Percentiles rank a stretch among this genome's conserved stretches.
Conservation (phyloP, 768 basidiomycete species). For the Kwoniella europaea region DNA sequence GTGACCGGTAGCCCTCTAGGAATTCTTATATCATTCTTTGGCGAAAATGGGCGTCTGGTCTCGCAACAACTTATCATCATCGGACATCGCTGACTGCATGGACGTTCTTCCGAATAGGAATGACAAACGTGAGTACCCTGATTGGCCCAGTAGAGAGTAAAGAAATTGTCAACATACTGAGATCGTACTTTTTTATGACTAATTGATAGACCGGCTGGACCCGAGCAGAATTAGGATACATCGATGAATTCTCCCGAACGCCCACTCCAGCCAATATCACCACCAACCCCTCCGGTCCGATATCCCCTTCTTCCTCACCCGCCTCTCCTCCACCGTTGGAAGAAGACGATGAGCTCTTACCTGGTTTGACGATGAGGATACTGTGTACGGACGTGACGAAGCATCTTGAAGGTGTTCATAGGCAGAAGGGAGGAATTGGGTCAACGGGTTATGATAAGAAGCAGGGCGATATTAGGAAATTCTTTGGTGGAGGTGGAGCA, state of each 20-base stretch:
- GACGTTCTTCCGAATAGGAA: conserved; percentile 25
- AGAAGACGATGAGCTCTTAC: conserved; percentile 23
- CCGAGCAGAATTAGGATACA: conserved; percentile 50
- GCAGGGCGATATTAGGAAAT: conserved; percentile 75
- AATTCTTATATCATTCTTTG: conserved; percentile 1
- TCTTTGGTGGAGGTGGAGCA: conserved; percentile 73
- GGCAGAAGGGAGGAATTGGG: conserved; percentile 79
- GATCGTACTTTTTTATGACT: background rate
- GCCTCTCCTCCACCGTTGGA: conserved; percentile 28
- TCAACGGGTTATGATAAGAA: conserved; percentile 72
- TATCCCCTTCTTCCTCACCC: conserved; percentile 40
- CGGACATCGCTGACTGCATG: background rate
- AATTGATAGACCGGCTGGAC: conserved; percentile 55
- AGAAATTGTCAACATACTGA: background rate
- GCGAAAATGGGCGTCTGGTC: too few species aligned
- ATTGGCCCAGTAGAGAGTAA: too few species aligned
- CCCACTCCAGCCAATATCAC: conserved; percentile 28
- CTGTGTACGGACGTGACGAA: conserved; percentile 54
- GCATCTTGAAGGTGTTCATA: conserved; percentile 60
- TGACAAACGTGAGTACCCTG: conserved; percentile 51
- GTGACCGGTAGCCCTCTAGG: conserved; percentile 7
- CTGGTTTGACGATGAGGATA: conserved; percentile 44
- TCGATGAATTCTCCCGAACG: conserved; percentile 27
- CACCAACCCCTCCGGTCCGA: conserved; percentile 36
- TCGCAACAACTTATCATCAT: too few species aligned